Evolutionary conservation across 2,329 filamentous ascomycete species (phyloP).

Genomic region (Arthrinium phaeospermum): DNA sequence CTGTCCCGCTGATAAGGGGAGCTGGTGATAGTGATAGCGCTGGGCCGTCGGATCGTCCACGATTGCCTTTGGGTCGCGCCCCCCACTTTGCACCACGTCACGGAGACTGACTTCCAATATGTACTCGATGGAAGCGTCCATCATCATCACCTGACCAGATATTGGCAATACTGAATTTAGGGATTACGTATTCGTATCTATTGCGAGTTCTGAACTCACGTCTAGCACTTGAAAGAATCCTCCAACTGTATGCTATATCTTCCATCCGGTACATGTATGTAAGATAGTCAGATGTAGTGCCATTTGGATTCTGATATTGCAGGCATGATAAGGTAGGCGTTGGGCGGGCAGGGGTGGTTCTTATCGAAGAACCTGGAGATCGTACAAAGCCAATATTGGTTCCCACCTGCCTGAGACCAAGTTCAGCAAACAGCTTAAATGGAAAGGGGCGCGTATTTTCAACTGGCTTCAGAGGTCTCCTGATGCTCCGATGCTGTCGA

Average conservation of each 20-base stretch:
- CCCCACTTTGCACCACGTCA: slow-evolving; percentile 10
- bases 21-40: slow-evolving; percentile 4
- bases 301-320: neutral
- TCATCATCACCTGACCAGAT: neutral
- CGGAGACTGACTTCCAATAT: neutral
- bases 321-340: neutral
- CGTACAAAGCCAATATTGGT: neutral
- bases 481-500: neutral
- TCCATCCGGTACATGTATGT: no score
- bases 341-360: neutral
- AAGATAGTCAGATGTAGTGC: neutral
- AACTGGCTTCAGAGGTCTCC: neutral
- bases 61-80: neutral
- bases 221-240: neutral
- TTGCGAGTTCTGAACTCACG: neutral
- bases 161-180: no score
- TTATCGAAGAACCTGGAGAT: slow-evolving; percentile 5
- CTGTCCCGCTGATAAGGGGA: slow-evolving; percentile 12
- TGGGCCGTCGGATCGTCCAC: neutral
- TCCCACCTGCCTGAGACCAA: neutral
- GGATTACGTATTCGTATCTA: neutral
- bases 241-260: neutral
- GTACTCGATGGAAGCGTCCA: neutral
- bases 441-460: neutral
- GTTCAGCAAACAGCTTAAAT: neutral